Evolutionary conservation across 2,329 filamentous ascomycete genomes (phyloP).

Genomic region (Phialophora chinensis): DNA sequence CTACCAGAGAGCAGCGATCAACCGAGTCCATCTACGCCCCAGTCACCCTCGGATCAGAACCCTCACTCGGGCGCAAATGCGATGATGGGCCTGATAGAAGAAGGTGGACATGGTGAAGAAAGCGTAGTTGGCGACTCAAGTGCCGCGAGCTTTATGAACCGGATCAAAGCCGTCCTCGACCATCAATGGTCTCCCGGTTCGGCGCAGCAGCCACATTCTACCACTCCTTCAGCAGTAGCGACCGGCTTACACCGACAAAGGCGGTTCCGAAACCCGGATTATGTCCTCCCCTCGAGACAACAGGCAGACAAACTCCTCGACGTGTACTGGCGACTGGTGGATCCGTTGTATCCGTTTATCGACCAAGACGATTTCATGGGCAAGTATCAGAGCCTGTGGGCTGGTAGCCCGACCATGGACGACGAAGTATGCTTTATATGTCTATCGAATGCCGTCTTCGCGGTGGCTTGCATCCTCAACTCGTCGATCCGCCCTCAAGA

Average conservation of each 20-base stretch:
- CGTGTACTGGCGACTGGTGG: slow-evolving; percentile 21
- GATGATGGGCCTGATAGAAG: slow-evolving; percentile 27
- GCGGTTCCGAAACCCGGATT: slow-evolving; percentile 31
- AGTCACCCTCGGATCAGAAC: neutral
- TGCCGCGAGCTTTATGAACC: slow-evolving; percentile 28
- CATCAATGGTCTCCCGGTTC: slow-evolving; percentile 9
- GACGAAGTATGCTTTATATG: slow-evolving; percentile 54
- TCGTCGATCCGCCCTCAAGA: slow-evolving; percentile 50
- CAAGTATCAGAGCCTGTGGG: slow-evolving; percentile 48
- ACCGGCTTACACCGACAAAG: slow-evolving; percentile 5
- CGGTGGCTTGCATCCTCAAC: slow-evolving; percentile 53
- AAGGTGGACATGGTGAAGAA: slow-evolving; percentile 1
- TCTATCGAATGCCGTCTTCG: slow-evolving; percentile 56
- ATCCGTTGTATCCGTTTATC: slow-evolving; percentile 21
- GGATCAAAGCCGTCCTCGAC: slow-evolving; percentile 23
- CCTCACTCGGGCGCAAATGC: slow-evolving; percentile 17
- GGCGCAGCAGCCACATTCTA: neutral
- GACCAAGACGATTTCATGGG: slow-evolving; percentile 47
- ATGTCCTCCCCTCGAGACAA: slow-evolving; percentile 25
- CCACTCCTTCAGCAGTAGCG: slow-evolving; percentile 38
- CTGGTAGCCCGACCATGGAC: slow-evolving; percentile 24
- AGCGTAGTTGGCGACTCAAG: slow-evolving; percentile 21
- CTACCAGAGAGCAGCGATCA: neutral
- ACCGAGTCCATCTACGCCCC: neutral
- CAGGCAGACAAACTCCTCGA: slow-evolving; percentile 21